A percentile compares a stretch with the other conserved stretches of the same genome.
Conservation (phyloP, 805 yeast genomes). For the Grigorovia transvaalensis region DNA sequence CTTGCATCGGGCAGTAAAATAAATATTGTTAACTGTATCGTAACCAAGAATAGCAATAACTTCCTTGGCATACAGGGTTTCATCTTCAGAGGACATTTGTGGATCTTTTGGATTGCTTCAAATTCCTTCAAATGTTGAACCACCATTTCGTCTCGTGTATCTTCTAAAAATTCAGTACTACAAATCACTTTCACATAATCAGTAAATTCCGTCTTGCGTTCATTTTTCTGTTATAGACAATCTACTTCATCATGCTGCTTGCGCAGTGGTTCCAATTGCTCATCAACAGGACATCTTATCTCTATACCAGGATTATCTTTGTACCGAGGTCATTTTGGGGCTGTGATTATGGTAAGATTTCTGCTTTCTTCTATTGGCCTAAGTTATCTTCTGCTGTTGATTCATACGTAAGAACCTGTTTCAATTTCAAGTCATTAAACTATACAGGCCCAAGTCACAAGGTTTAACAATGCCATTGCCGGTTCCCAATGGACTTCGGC, state of each 20-base stretch:
- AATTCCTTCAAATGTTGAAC: too few species aligned
- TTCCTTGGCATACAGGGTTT: too few species aligned
- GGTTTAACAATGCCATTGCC: conserved; percentile 6
- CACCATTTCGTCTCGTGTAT: too few species aligned
- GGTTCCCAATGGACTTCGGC: conserved; percentile 12
- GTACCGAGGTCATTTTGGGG: conserved; percentile 10
- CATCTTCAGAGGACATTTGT: too few species aligned
- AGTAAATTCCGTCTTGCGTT: too few species aligned
- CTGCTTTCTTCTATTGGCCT: conserved; percentile 6
- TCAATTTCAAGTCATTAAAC: conserved; percentile 5
- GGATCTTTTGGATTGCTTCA: too few species aligned
- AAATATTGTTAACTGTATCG: too few species aligned
- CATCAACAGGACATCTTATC: neutral
- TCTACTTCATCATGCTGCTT: neutral
- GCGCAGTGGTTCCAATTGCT: neutral
- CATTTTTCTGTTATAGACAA: neutral
- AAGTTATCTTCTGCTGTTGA: neutral
- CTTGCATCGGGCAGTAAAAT: too few species aligned
- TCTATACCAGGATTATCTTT: conserved; percentile 4
- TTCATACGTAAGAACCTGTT: conserved; percentile 2
- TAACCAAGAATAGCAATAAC: too few species aligned
- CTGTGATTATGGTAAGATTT: conserved; percentile 3
- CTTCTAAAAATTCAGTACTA: too few species aligned
- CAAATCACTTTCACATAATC: too few species aligned
- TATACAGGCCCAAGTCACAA: conserved; percentile 2